Percentiles rank a stretch among this genome's conserved stretches.
phyloP scores from a whole-genome alignment of 306 rosid genomes.

The Castanospermum australe region DNA sequence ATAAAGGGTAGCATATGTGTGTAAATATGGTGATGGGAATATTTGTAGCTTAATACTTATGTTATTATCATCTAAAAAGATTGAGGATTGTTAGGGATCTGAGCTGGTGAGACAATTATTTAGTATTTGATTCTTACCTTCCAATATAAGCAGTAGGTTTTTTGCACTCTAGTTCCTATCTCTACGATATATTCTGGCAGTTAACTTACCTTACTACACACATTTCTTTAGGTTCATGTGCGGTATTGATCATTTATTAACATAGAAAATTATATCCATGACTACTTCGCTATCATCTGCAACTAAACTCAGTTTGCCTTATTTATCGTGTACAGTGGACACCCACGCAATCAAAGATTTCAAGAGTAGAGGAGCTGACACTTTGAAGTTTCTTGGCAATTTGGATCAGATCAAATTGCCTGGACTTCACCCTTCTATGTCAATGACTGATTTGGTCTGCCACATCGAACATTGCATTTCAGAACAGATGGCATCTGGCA shows the following conservation, averaged over 20 bases:
- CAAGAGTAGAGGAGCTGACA: slow-evolving; percentile 38
- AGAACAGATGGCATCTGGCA: slow-evolving; percentile 49
- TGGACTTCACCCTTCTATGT: slow-evolving; percentile 65
- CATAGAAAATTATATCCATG: no score
- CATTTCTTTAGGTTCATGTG: background rate
- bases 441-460: slow-evolving; percentile 65
- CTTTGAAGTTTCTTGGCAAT: slow-evolving; percentile 44
- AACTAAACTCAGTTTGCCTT: background rate
- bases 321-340: slow-evolving; percentile 36
- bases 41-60: no score
- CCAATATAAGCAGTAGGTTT: no score
- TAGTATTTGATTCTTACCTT: no score
- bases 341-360: slow-evolving; percentile 32
- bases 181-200: no score
- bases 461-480: slow-evolving; percentile 68
- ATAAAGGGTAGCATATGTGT: background rate
- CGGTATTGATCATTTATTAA: background rate
- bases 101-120: no score
- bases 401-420: slow-evolving; percentile 66
- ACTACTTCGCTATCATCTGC: no score
- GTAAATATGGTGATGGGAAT: background rate
- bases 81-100: no score
- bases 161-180: no score
- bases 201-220: background rate
- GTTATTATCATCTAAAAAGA: no score